Evolutionary conservation across 2,329 filamentous ascomycete genomes (phyloP), one percentile per base, ranked within the genome.

Genomic region (Bipolaris zeicola): DNA sequence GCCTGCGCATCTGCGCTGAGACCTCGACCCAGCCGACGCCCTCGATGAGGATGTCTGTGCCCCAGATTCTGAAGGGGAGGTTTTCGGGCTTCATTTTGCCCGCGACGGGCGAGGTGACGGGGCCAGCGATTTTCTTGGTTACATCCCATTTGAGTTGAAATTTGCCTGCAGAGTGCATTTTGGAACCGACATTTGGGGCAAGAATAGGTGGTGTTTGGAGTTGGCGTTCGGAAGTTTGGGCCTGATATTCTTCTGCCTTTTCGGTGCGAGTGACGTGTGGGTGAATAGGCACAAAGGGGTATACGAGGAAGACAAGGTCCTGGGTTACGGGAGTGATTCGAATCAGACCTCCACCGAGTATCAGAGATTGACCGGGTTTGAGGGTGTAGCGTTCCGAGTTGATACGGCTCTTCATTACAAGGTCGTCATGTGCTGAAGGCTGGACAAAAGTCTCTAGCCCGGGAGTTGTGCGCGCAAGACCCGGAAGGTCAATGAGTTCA

Each of bases 21-120:
- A 99, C 76, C 76, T 99, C 95, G 2, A 99, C 84, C 90, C 96
- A 99, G 6, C 95, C 95, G 24, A 92, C 89, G 1, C 95, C 92
- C 74, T 98, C 94, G 47, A 99, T 87, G 13, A 99, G 79, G 22
- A 99, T 87, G 71, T 99, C 96, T 0, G 89, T 84, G 7, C 89
- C 87, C 58, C 95, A 82, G 2, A 98, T 87, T 13, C 85, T 84
- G 76, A 93, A 99, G 0, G 92, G 91, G 4, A 98, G 79, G 14
- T 82, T 79, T 1, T 91, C 87, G 0, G 89, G 83, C 53, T 85
- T 86, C 43, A 88, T 79, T 37, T 83, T 87, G 42, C 83, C 83
- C 1, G 85, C 89, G 47, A 84, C 81, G 55, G 82, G 85, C 31
- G 82, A 80, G 3, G 89, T 91, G 38, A 93, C 76, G 0, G 90